These are phyloP conservation scores for Chaetomiaceae sp. DNA, from an alignment of 2,329 filamentous ascomycete genomes.

Conservation along the genomic window DNA sequence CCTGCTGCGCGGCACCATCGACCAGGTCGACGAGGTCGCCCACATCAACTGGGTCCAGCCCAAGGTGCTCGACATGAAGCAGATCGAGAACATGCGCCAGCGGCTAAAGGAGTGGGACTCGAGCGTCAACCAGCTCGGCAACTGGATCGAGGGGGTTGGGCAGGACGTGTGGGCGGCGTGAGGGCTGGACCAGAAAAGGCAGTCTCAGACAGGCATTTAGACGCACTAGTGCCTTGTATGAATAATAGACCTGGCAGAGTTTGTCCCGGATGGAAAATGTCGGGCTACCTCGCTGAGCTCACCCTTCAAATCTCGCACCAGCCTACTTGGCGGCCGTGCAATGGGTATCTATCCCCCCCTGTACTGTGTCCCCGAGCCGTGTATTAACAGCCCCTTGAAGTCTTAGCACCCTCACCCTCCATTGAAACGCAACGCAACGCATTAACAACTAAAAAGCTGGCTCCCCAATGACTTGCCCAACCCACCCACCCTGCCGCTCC, in stretches of 20 bases:
- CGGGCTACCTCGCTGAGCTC: neutral
- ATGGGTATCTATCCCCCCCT: neutral
- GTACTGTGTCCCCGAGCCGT: too few relatives aligned
- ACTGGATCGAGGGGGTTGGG: slow-evolving; percentile 91
- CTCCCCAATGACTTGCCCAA: too few relatives aligned
- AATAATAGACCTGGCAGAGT: slow-evolving; percentile 11
- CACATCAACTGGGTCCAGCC: slow-evolving; percentile 98
- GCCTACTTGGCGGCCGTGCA: neutral
- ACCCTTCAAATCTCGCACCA: too few relatives aligned
- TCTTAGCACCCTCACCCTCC: too few relatives aligned
- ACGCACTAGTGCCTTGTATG: slow-evolving; percentile 13
- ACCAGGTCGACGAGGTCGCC: slow-evolving; percentile 90
- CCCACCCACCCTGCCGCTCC: neutral
- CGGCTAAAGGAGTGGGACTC: slow-evolving; percentile 90
- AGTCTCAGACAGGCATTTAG: neutral
- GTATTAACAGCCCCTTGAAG: too few relatives aligned
- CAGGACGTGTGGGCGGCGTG: slow-evolving; percentile 82
- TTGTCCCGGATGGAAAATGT: neutral
- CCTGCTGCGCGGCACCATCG: slow-evolving; percentile 83
- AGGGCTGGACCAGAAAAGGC: neutral
- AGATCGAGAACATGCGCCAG: slow-evolving; percentile 87
- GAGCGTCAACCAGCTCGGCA: slow-evolving; percentile 90
- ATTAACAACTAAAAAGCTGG: neutral
- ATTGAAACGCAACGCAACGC: too few relatives aligned
- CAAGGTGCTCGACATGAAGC: slow-evolving; percentile 91